A percentile compares a stretch with the other conserved stretches of the same genome.
These are phyloP conservation scores for Pueraria montana DNA, from an alignment of 306 rosid species.

Conservation along the genomic window DNA sequence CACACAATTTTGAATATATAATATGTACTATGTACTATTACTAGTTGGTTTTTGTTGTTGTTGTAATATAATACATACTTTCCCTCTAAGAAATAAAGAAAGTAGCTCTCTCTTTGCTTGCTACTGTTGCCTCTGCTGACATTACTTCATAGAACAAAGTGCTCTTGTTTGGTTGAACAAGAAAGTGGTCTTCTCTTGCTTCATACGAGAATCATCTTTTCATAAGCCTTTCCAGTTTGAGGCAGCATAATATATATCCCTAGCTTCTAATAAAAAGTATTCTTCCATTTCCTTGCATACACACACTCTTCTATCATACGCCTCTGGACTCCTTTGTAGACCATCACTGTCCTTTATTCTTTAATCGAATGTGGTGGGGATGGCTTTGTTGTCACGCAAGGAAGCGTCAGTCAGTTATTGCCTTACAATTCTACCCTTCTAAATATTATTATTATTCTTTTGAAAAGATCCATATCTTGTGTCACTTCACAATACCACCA, in stretches of 20 bases:
- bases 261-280: slow-evolving; percentile 13
- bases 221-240: slow-evolving; percentile 44
- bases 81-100: slow-evolving; percentile 28
- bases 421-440: slow-evolving; percentile 7
- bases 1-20: not conserved
- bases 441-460: not conserved
- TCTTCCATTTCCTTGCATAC: slow-evolving; percentile 11
- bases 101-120: slow-evolving; percentile 24
- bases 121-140: slow-evolving; percentile 18
- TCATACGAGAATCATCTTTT: slow-evolving; percentile 41
- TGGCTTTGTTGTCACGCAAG: slow-evolving; percentile 59
- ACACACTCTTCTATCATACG: not conserved
- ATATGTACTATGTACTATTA: not conserved
- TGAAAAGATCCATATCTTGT: slow-evolving; percentile 40
- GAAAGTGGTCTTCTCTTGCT: not conserved
- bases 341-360: slow-evolving; percentile 40
- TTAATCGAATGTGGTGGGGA: slow-evolving; percentile 51
- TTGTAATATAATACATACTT: not conserved
- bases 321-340: slow-evolving; percentile 2
- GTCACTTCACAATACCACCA: slow-evolving; percentile 42
- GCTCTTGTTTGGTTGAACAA: not conserved
- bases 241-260: slow-evolving; percentile 36
- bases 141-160: slow-evolving; percentile 8
- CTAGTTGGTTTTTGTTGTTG: not conserved
- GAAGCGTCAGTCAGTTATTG: slow-evolving; percentile 43